Conservation (phyloP, 768 basidiomycete species). For the Leccinum incarnatum region DNA sequence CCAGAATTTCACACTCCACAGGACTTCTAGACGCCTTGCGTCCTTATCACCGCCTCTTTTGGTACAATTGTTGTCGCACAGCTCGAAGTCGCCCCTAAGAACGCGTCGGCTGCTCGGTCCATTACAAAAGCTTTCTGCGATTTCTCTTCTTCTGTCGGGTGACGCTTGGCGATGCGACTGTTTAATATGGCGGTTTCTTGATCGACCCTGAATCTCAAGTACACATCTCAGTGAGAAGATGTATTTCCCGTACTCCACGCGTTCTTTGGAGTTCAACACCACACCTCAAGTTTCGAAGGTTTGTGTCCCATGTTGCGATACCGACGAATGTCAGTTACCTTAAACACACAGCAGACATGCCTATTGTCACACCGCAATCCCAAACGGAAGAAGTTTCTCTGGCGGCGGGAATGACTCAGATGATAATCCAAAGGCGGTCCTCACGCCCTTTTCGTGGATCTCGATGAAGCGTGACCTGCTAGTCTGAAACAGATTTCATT, state of each 20-base stretch:
- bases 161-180: not conserved
- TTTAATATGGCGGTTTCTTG: not conserved
- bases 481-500: constrained; percentile 7
- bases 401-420: not conserved
- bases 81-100: not conserved
- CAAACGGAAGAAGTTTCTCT: not conserved
- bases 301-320: not conserved
- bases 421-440: not conserved
- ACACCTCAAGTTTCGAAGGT: not conserved
- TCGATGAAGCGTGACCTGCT: not conserved
- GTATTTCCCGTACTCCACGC: not conserved
- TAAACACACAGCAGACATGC: not conserved
- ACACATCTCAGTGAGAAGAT: not conserved
- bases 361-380: not conserved
- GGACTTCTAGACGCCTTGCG: not conserved
- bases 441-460: not conserved
- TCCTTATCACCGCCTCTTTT: not conserved
- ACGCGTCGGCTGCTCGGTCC: not conserved
- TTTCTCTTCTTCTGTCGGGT: not conserved
- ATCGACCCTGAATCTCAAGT: not conserved
- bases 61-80: not conserved
- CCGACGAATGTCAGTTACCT: not conserved
- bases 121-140: too few species aligned
- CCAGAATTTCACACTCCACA: not conserved
- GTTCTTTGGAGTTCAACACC: not conserved